phyloP scores from a whole-genome alignment of 768 basidiomycete genomes.

The Daedaleopsis sinensis region DNA sequence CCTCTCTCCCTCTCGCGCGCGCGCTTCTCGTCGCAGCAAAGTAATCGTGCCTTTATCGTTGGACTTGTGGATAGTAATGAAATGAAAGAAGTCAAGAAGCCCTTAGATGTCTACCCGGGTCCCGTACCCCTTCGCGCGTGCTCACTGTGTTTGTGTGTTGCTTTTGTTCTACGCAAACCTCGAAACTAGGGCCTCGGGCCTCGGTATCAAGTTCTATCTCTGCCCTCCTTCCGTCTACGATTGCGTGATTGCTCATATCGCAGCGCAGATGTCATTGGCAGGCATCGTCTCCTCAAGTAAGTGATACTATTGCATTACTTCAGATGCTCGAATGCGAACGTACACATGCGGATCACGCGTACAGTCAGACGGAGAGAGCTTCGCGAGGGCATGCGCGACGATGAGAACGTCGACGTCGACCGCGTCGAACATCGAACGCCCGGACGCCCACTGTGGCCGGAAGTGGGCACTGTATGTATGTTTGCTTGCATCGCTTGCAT shows the following conservation, averaged over 20 bases:
- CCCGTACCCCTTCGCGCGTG: not conserved
- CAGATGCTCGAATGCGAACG: no score
- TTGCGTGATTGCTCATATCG: no score
- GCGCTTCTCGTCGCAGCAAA: not conserved
- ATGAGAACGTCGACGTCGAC: constrained; percentile 29
- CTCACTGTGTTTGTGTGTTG: not conserved
- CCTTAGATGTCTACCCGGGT: not conserved
- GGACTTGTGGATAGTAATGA: constrained; percentile 12
- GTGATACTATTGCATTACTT: no score
- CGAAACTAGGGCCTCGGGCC: no score
- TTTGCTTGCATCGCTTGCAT: not conserved
- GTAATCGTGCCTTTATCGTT: constrained; percentile 8
- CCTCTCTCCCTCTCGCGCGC: not conserved
- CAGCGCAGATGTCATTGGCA: no score
- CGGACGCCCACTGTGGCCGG: not conserved
- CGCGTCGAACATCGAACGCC: constrained; percentile 6
- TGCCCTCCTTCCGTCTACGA: no score
- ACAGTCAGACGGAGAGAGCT: not conserved
- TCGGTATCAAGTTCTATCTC: no score
- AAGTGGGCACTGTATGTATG: not conserved
- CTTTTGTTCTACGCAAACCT: not conserved
- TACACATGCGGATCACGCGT: no score
- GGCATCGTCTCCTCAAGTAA: no score
- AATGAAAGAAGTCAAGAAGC: constrained; percentile 17
- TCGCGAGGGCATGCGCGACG: constrained; percentile 26